phyloP scores from a whole-genome alignment of 805 yeast genomes.

The Zygotorulaspora chibaensis region DNA sequence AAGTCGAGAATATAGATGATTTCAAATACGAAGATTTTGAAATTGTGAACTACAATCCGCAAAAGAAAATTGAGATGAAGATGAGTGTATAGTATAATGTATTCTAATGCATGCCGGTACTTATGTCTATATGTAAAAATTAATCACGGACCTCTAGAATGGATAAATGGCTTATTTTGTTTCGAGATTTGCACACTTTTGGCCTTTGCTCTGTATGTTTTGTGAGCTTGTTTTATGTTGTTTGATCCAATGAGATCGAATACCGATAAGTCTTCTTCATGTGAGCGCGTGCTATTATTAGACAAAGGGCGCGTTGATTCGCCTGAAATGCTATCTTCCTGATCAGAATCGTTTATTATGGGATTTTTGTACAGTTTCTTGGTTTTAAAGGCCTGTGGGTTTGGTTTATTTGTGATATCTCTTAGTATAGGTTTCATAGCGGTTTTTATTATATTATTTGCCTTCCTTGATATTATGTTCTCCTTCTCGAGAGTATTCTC shows the following conservation, averaged over 20 bases:
- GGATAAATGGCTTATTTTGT: background rate
- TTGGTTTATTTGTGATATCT: conserved; percentile 22
- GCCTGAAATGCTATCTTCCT: conserved; percentile 12
- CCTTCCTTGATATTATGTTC: background rate
- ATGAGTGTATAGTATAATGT: conserved; percentile 76
- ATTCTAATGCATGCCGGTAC: background rate
- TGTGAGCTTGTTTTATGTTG: conserved; percentile 19
- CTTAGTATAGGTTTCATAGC: conserved; percentile 7
- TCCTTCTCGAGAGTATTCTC: background rate
- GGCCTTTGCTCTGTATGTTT: conserved; percentile 24
- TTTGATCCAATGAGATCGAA: conserved; percentile 40
- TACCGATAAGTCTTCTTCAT: conserved; percentile 37
- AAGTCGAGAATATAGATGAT: conserved; percentile 73
- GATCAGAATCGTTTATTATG: conserved; percentile 31
- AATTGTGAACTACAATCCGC: conserved; percentile 74
- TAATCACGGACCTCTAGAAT: background rate
- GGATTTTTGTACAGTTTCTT: conserved; percentile 29
- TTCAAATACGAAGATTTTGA: conserved; percentile 86
- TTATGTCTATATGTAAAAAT: background rate
- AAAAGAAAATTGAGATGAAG: conserved; percentile 83
- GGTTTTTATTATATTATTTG: background rate
- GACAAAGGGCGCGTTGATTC: conserved; percentile 5
- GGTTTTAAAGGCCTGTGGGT: conserved; percentile 13
- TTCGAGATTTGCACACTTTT: conserved; percentile 7
- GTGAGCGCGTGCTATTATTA: conserved; percentile 24